Base-by-base conservation (phyloP, 2,329 filamentous ascomycete genomes). In the Mycosphaerella sp. region DNA sequence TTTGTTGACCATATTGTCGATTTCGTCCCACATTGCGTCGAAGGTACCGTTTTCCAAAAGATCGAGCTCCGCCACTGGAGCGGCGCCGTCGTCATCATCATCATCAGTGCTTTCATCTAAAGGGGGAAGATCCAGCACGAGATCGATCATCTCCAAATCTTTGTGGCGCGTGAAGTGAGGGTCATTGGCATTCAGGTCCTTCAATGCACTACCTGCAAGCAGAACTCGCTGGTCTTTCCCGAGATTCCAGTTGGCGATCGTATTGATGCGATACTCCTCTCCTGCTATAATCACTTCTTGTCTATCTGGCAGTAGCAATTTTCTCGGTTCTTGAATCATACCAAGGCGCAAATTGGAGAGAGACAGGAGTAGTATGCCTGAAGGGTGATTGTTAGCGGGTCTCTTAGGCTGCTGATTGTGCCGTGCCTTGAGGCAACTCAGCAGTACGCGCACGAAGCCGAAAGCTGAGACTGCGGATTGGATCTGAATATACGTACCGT, bases 211-310 rank as follows among this genome's bases (percentile, higher is more conserved):
- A 23, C 86, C 82, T 45, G 86, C 80, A 59, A 97, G 80, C 67
- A 88, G 87, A 17, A 96, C 83, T 59, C 85, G 87, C 71, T 97
- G 92, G 66, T 97, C 89, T 45, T 87, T 85, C 3, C 92, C 92
- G 3, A 98, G 76, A 1, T 86, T 81, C 40, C 91, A 80, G 61
- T 86, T 88, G 41, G 89, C 90, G 58, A 95, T 84, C 43, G 87
- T 86, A 54, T 86, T 87, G 41, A 97, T 84, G 53, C 85, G 80
- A 78, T 86, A 90, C 11, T 75, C 70, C 34, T 73, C 70, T 38
- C 71, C 68, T 34, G 69, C 70, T 12, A 76, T 72, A 2, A 63
- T 45, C 4, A 53, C 53, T 2, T 58, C 59, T 10, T 56, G 56
- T 8, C 52, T 53, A 11, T 74, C 72, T 42, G 67, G 64, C 2